Percentiles rank a stretch among this genome's conserved stretches.
Conservation (phyloP, 176 grass and related monocot species). For the maize (Zea mays) region DNA sequence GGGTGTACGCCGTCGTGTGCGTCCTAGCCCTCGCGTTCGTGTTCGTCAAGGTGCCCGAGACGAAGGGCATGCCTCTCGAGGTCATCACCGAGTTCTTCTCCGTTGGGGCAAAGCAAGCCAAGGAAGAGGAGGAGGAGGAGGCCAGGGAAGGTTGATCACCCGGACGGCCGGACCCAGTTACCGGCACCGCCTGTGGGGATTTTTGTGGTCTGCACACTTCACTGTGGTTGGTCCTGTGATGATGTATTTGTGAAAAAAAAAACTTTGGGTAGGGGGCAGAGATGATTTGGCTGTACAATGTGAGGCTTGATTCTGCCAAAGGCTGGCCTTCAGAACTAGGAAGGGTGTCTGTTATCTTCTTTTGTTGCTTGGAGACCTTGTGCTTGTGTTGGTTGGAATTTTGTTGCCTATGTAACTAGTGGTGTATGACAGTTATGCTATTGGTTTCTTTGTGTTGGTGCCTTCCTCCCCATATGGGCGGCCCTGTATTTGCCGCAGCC, state of each 20-base stretch:
- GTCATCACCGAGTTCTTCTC: conserved; percentile 95
- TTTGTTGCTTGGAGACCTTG: conserved; percentile 4
- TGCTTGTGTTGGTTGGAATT: conserved; percentile 30
- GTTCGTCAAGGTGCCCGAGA: conserved; percentile 86
- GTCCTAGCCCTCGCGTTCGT: conserved; percentile 67
- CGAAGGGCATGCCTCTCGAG: conserved; percentile 97
- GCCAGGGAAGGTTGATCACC: conserved; percentile 45
- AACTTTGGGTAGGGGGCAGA: not conserved
- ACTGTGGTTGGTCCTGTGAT: not conserved
- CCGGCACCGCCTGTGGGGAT: not conserved
- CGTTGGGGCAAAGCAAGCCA: conserved; percentile 70
- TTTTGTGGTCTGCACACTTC: conserved; percentile 37
- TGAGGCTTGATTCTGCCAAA: conserved; percentile 23
- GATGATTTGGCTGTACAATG: conserved; percentile 32
- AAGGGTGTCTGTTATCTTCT: conserved; percentile 36
- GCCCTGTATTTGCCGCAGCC: not conserved
- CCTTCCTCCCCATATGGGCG: not conserved
- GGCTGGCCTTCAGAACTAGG: conserved; percentile 34
- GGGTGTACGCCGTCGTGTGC: conserved; percentile 75
- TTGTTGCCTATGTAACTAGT: conserved; percentile 39
- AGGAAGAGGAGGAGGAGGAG: conserved; percentile 7
- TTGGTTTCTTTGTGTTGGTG: not conserved
- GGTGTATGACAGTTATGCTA: conserved; percentile 32
- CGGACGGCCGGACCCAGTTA: not conserved
- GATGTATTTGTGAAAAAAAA: conserved; percentile 33